These are phyloP conservation scores for Candida patagonica DNA, from an alignment of 805 yeast species.

Conservation along the genomic window DNA sequence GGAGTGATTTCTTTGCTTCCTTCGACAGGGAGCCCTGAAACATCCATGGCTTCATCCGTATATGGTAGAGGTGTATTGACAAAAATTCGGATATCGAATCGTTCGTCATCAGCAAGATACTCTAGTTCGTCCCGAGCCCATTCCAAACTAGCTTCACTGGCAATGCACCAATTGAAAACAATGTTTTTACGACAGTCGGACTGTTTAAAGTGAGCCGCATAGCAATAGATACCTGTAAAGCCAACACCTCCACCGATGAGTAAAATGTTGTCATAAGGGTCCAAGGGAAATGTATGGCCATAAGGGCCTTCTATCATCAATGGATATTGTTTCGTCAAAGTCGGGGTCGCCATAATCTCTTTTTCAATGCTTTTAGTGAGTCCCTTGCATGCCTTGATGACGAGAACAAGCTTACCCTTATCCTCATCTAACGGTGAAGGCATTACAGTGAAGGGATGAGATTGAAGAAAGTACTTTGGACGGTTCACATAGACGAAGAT, in stretches of 20 bases:
- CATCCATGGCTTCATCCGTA: not conserved
- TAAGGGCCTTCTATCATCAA: conserved; percentile 62
- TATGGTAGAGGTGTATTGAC: not conserved
- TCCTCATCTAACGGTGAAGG: conserved; percentile 9
- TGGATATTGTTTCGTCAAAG: conserved; percentile 8
- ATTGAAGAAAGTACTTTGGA: conserved; percentile 51
- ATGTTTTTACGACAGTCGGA: conserved; percentile 8
- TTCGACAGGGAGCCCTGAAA: not conserved
- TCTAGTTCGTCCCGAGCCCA: conserved; percentile 25
- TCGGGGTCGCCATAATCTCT: conserved; percentile 6
- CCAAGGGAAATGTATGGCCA: conserved; percentile 44
- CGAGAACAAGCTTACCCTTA: conserved; percentile 11
- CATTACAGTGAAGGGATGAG: conserved; percentile 58
- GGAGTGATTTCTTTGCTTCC: not conserved
- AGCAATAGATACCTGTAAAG: conserved; percentile 50
- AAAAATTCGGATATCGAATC: conserved; percentile 22
- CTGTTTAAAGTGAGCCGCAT: conserved; percentile 19
- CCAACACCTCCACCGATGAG: conserved; percentile 73
- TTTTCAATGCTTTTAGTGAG: conserved; percentile 11
- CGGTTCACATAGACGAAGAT: conserved; percentile 50
- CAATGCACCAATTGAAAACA: conserved; percentile 25
- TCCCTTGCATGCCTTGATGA: conserved; percentile 14
- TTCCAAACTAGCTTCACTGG: conserved; percentile 19
- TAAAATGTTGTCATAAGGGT: conserved; percentile 44
- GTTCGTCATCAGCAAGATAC: not conserved